phyloP scores from a whole-genome alignment of 148 eudicot genomes.

The Rhododendron molle region DNA sequence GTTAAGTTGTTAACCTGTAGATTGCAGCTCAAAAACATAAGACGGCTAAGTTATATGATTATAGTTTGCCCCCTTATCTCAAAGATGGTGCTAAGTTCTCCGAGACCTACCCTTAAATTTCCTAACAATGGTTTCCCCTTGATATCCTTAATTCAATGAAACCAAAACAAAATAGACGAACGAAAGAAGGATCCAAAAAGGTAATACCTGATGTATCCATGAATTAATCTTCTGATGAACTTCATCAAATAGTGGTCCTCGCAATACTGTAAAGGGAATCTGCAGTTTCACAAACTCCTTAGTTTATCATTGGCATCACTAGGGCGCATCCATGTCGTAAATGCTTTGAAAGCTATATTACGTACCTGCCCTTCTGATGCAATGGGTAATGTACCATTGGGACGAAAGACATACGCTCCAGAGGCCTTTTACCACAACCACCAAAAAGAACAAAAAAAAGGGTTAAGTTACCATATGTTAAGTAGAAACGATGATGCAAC shows the following conservation, averaged over 20 bases:
- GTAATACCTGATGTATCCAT: constrained; percentile 86
- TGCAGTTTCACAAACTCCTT: constrained; percentile 25
- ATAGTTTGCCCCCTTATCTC: neutral
- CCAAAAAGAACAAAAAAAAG: neutral
- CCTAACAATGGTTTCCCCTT: neutral
- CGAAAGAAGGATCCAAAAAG: neutral
- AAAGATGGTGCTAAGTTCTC: neutral
- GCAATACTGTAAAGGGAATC: constrained; percentile 57
- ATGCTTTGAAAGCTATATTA: neutral
- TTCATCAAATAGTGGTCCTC: constrained; percentile 84
- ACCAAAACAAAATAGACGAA: neutral
- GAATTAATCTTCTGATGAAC: constrained; percentile 77
- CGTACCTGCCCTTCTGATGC: constrained; percentile 50
- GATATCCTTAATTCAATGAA: neutral
- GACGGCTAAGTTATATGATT: neutral
- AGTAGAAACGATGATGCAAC: neutral
- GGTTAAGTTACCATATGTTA: neutral
- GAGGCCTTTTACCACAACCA: constrained; percentile 51
- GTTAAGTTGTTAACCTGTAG: neutral
- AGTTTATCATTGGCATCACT: constrained; percentile 2
- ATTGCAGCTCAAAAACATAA: neutral
- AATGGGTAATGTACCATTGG: constrained; percentile 60
- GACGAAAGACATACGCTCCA: constrained; percentile 92
- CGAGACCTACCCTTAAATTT: neutral
- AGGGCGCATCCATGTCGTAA: neutral